A percentile compares a stretch with the other conserved stretches of the same genome.
Evolutionary conservation across 345 rosid species (phyloP).

Genomic region (Odontarrhena argentea): DNA sequence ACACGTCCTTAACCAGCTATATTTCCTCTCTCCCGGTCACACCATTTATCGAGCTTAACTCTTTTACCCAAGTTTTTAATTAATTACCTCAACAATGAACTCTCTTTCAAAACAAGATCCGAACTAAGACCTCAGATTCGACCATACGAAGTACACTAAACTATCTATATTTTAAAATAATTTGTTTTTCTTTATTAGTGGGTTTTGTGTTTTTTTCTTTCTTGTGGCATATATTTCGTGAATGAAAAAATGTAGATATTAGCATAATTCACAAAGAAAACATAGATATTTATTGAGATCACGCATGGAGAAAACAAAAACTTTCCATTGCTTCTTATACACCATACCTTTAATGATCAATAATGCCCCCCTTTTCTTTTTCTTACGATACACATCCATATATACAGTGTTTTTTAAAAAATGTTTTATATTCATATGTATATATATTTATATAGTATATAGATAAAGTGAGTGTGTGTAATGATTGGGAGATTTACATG

Average conservation of each 20-base stretch:
- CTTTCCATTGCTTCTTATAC: slow-evolving; percentile 35
- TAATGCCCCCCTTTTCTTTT: slow-evolving; percentile 30
- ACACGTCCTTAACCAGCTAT: too few relatives aligned
- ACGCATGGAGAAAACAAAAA: slow-evolving; percentile 30
- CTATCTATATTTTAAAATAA: too few relatives aligned
- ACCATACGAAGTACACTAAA: too few relatives aligned
- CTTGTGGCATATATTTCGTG: neutral
- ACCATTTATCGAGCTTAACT: too few relatives aligned
- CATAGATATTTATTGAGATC: slow-evolving; percentile 25
- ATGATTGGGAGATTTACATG: slow-evolving; percentile 40
- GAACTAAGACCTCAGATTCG: too few relatives aligned
- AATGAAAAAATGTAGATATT: slow-evolving; percentile 23
- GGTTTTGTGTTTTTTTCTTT: neutral
- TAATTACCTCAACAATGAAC: too few relatives aligned
- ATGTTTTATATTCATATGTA: neutral
- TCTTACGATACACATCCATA: slow-evolving; percentile 34
- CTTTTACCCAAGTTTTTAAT: too few relatives aligned
- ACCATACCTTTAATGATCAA: slow-evolving; percentile 42
- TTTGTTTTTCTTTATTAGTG: too few relatives aligned
- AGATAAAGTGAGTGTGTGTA: slow-evolving; percentile 34
- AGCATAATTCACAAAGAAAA: neutral
- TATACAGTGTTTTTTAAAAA: slow-evolving; percentile 16
- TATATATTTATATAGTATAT: neutral
- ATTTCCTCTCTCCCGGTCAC: too few relatives aligned
- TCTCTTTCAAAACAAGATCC: too few relatives aligned